Percentiles rank a stretch among this genome's conserved stretches.
phyloP scores from a whole-genome alignment of 768 basidiomycete genomes.

The Leccinum fibrillosum region DNA sequence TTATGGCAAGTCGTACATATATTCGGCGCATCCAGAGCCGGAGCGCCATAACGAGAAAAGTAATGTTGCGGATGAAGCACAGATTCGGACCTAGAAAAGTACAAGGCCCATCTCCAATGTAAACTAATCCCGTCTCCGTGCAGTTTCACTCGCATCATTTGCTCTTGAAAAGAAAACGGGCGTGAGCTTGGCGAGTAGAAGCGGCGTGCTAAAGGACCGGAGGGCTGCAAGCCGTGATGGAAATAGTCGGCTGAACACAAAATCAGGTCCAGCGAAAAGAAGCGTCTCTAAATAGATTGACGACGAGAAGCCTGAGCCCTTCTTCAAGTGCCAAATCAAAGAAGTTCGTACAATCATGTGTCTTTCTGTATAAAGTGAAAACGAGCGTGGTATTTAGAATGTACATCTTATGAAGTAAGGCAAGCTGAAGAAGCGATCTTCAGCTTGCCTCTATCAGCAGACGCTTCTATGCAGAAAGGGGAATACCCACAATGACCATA shows the following conservation, averaged over 20 bases:
- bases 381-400: too few relatives aligned
- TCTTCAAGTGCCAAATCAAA: too few relatives aligned
- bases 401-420: too few relatives aligned
- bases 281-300: too few relatives aligned
- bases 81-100: not conserved
- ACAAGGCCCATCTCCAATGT: not conserved
- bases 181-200: not conserved
- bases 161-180: not conserved
- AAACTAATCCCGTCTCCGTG: not conserved
- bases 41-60: not conserved
- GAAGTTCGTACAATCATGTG: too few relatives aligned
- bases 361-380: too few relatives aligned
- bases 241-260: not conserved
- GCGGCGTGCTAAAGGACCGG: not conserved
- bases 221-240: not conserved
- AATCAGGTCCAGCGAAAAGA: too few relatives aligned
- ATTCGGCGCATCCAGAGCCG: not conserved
- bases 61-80: not conserved
- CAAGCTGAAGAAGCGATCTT: not conserved
- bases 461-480: not conserved
- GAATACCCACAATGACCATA: constrained; percentile 55
- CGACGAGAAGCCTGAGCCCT: too few relatives aligned
- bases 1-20: constrained; percentile 7
- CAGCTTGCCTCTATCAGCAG: not conserved
- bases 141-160: not conserved